Conservation (phyloP, 1,284 basidiomycete genomes). For the Cystobasidiaceae sp. region DNA sequence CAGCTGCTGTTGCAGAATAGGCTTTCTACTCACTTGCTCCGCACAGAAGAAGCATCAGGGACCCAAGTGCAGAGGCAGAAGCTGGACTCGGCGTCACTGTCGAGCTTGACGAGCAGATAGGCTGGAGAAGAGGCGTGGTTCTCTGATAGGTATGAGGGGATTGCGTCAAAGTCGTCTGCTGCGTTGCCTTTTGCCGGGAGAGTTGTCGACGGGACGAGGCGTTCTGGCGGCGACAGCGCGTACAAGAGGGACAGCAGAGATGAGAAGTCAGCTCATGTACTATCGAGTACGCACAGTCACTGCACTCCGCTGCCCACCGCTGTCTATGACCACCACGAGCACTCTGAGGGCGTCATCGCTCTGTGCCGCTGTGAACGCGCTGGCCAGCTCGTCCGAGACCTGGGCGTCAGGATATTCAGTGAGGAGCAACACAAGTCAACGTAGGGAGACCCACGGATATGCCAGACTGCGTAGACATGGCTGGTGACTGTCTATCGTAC, state of each 20-base stretch:
- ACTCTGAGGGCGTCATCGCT: not conserved
- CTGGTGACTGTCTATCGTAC: not conserved
- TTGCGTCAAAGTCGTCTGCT: conserved; percentile 11
- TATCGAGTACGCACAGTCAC: too few relatives aligned
- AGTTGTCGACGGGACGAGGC: conserved; percentile 17
- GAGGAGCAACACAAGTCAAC: too few relatives aligned
- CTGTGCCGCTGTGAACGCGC: conserved; percentile 14
- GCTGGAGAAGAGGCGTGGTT: conserved; percentile 6
- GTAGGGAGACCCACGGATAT: conserved; percentile 3
- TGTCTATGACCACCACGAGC: conserved; percentile 15
- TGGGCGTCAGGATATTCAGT: not conserved
- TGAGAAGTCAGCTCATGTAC: not conserved
- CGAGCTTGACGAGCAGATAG: conserved; percentile 23
- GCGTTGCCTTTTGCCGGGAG: conserved; percentile 9
- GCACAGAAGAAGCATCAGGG: conserved; percentile 6
- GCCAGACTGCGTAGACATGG: conserved; percentile 28
- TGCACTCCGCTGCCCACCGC: not conserved
- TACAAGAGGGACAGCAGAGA: not conserved
- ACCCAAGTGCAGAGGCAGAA: conserved; percentile 6
- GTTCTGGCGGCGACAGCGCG: not conserved
- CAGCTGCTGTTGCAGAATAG: too few relatives aligned
- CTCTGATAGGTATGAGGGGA: not conserved
- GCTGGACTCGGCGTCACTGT: not conserved
- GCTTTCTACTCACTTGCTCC: too few relatives aligned
- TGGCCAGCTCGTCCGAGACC: conserved; percentile 12